Percentiles rank a stretch among this genome's conserved stretches.
Evolutionary conservation across 2,329 filamentous ascomycete species (phyloP).

Genomic region (Coleophoma crateriformis): DNA sequence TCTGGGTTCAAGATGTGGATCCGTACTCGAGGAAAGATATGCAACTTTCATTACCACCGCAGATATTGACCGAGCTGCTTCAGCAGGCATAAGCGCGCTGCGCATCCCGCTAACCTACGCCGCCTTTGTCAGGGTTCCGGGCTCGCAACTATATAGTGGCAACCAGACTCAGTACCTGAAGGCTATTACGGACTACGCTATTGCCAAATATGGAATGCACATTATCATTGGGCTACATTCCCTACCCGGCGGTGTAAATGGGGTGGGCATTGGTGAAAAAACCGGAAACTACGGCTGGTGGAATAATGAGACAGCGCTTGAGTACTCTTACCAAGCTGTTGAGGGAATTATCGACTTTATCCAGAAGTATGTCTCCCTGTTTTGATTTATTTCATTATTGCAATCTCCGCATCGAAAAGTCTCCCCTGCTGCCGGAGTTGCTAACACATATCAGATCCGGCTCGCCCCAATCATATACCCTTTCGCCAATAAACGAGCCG

Average conservation of each 20-base stretch:
- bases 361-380: conserved; percentile 1
- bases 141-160: conserved; percentile 26
- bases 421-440: no score
- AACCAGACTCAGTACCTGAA: conserved; percentile 25
- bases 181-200: conserved; percentile 28
- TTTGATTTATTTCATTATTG: no score
- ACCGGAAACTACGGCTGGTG: conserved; percentile 28
- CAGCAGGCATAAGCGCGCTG: conserved; percentile 25
- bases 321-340: conserved; percentile 26
- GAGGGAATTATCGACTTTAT: conserved; percentile 28
- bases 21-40: conserved; percentile 24
- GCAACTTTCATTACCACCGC: conserved; percentile 20
- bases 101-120: conserved; percentile 31
- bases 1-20: conserved; percentile 22
- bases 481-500: conserved; percentile 32
- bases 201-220: conserved; percentile 32
- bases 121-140: conserved; percentile 29
- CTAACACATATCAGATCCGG: conserved; percentile 9
- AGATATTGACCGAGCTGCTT: conserved; percentile 27
- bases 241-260: conserved; percentile 31
- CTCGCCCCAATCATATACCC: conserved; percentile 24
- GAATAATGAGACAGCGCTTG: conserved; percentile 27
- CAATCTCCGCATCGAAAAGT: no score
- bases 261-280: conserved; percentile 26
- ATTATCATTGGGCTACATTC: conserved; percentile 36